phyloP scores from a whole-genome alignment of 768 basidiomycete species.

The Clathrus columnatus region DNA sequence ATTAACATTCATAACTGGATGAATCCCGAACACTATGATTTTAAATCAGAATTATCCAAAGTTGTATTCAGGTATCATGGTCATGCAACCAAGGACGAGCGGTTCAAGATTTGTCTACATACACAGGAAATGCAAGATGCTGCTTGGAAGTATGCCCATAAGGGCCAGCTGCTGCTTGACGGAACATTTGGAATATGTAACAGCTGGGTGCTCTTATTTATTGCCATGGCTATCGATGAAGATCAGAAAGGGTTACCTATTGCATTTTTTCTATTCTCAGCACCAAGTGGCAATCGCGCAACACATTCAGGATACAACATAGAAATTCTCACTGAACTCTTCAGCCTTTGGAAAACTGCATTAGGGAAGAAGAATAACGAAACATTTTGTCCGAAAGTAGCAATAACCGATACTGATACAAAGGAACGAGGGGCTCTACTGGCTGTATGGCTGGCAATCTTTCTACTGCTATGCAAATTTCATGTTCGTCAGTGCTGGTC shows the following conservation, averaged over 20 bases:
- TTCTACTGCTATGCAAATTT: conserved; percentile 30
- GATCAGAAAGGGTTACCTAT: background rate
- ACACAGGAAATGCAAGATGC: conserved; percentile 17
- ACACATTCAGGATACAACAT: conserved; percentile 16
- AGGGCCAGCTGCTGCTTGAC: conserved; percentile 4
- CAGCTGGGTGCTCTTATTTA: conserved; percentile 21
- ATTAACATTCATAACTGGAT: conserved; percentile 17
- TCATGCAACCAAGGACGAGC: conserved; percentile 15
- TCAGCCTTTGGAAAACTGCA: conserved; percentile 18
- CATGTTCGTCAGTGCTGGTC: conserved; percentile 31
- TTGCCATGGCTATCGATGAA: conserved; percentile 27
- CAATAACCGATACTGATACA: conserved; percentile 2
- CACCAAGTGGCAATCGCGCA: background rate
- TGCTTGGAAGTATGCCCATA: conserved; percentile 12
- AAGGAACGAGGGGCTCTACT: conserved; percentile 26
- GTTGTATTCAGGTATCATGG: conserved; percentile 23
- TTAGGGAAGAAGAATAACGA: conserved; percentile 8
- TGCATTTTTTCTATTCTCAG: background rate
- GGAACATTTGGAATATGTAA: conserved; percentile 19
- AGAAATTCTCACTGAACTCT: conserved; percentile 17
- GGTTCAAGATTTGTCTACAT: conserved; percentile 24
- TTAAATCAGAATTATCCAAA: conserved; percentile 12
- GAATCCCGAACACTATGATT: conserved; percentile 14
- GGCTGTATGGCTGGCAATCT: conserved; percentile 13
- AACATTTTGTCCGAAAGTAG: conserved; percentile 13